These are phyloP conservation scores for Curvularia eragrostidis DNA, from an alignment of 2,329 filamentous ascomycete species.

Conservation along the genomic window DNA sequence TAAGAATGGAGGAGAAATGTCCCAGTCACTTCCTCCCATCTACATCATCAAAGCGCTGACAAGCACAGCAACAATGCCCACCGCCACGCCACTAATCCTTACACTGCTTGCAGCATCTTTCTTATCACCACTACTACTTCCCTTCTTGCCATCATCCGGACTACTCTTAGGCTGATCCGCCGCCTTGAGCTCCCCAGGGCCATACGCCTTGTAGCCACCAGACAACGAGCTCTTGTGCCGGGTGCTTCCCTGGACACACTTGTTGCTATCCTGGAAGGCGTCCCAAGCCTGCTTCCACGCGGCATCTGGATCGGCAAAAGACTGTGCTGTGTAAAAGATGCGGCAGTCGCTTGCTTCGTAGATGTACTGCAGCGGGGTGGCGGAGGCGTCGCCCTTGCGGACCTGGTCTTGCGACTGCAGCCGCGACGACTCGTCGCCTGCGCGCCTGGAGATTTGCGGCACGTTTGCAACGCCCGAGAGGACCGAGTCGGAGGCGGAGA, in stretches of 20 bases:
- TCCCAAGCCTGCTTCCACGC: constrained; percentile 57
- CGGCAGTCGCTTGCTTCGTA: constrained; percentile 67
- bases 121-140: neutral
- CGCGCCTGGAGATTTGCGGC: constrained; percentile 25
- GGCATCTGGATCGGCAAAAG: constrained; percentile 56
- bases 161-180: constrained; percentile 24
- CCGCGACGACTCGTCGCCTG: constrained; percentile 23
- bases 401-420: constrained; percentile 34
- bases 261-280: constrained; percentile 26
- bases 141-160: neutral
- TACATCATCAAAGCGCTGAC: constrained; percentile 14
- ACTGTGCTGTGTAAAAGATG: constrained; percentile 65
- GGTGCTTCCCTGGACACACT: constrained; percentile 36
- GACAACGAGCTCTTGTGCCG: constrained; percentile 33
- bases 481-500: constrained; percentile 15
- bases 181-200: constrained; percentile 24
- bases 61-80: constrained; percentile 9
- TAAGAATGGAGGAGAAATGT: too few species aligned
- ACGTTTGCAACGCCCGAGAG: constrained; percentile 23
- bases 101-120: constrained; percentile 4
- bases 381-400: constrained; percentile 41
- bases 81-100: constrained; percentile 3
- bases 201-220: constrained; percentile 37
- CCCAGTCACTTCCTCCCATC: neutral
- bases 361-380: constrained; percentile 62